These are phyloP conservation scores for Fraxinus sp. DNA, from an alignment of 305 asterid genomes.

Conservation along the genomic window DNA sequence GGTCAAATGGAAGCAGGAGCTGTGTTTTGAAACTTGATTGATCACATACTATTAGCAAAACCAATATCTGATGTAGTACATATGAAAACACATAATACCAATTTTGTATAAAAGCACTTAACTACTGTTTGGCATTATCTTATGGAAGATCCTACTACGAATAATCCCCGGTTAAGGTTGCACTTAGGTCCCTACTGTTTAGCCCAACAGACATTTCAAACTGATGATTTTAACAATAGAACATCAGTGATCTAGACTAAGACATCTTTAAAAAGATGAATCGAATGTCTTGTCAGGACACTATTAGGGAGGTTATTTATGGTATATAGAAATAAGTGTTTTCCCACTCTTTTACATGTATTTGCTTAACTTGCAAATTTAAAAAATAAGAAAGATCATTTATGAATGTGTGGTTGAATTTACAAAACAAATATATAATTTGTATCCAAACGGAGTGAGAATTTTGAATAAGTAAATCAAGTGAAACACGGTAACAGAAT, in stretches of 20 bases:
- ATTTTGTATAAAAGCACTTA: not conserved
- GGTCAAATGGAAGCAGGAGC: not conserved
- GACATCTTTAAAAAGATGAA: not conserved
- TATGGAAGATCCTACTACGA: not conserved
- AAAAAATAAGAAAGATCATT: too few species aligned
- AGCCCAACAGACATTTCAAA: not conserved
- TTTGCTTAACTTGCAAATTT: not conserved
- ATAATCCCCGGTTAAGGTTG: not conserved
- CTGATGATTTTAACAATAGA: not conserved
- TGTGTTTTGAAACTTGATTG: not conserved
- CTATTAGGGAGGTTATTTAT: not conserved
- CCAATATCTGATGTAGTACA: not conserved
- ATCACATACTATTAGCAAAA: not conserved
- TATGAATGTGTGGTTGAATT: not conserved
- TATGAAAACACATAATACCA: not conserved
- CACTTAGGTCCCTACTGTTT: not conserved
- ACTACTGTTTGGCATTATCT: not conserved
- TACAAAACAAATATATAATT: too few species aligned
- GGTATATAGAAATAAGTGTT: not conserved
- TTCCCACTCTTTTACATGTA: not conserved
- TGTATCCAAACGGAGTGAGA: too few species aligned
- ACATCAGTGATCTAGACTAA: not conserved
- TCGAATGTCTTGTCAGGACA: not conserved
- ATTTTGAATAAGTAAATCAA: not conserved
- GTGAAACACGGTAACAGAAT: not conserved